These are phyloP conservation scores for Nannochloris sp. DNA, from an alignment of 139 green algal genomes.

Conservation along the genomic window DNA sequence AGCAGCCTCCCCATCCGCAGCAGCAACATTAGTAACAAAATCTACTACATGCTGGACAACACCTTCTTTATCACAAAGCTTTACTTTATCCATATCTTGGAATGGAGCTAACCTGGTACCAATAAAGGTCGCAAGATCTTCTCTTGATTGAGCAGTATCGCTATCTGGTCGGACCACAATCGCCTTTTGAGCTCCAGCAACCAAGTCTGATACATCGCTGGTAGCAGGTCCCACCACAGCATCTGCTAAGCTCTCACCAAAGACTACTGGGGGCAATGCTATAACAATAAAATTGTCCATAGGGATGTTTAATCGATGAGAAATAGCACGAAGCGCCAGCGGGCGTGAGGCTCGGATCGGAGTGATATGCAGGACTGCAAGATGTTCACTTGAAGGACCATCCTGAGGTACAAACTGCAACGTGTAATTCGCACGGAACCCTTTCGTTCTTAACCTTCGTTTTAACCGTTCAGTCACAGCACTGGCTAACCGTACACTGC, in stretches of 20 bases:
- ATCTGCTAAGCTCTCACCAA: background rate
- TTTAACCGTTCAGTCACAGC: slow-evolving; percentile 33
- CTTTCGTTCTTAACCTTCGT: slow-evolving; percentile 37
- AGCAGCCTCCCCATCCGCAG: background rate
- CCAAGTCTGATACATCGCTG: background rate
- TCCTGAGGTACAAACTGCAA: slow-evolving; percentile 32
- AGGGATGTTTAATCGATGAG: slow-evolving; percentile 35
- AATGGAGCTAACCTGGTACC: background rate
- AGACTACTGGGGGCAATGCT: slow-evolving; percentile 15
- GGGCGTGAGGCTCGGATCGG: slow-evolving; percentile 62
- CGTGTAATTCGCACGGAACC: slow-evolving; percentile 39
- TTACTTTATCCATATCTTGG: background rate
- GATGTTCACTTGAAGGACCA: background rate
- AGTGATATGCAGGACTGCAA: slow-evolving; percentile 66
- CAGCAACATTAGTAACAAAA: background rate
- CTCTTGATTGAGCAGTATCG: background rate
- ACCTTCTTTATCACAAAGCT: background rate
- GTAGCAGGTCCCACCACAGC: slow-evolving; percentile 1
- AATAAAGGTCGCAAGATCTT: background rate
- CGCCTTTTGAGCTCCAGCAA: slow-evolving; percentile 1
- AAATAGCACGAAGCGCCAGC: slow-evolving; percentile 69
- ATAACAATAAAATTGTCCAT: slow-evolving; percentile 41
- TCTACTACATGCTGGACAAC: background rate
- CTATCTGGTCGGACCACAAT: background rate
- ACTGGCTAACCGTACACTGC: background rate